Evolutionary conservation across 495 filamentous ascomycete genomes (phyloP).

Genomic region (Aspergillus saccharolyticus): DNA sequence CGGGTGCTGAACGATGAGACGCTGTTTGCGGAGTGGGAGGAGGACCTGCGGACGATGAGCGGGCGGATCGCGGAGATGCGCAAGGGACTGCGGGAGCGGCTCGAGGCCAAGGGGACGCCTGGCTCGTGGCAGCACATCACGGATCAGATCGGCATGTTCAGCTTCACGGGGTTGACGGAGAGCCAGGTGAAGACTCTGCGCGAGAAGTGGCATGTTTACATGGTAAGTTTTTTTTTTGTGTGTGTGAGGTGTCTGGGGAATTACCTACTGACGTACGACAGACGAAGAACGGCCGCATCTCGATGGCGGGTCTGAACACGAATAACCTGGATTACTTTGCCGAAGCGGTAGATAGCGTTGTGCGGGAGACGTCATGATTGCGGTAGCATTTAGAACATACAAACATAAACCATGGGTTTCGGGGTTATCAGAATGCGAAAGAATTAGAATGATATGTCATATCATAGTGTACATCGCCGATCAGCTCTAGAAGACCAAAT

Average conservation of each 20-base stretch:
- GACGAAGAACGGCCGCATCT: constrained; percentile 97
- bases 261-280: constrained; percentile 16
- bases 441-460: background rate
- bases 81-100: constrained; percentile 61
- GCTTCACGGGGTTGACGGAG: constrained; percentile 87
- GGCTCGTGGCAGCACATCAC: constrained; percentile 96
- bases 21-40: constrained; percentile 92
- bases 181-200: constrained; percentile 76
- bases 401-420: background rate
- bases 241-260: background rate
- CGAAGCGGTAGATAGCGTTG: constrained; percentile 78
- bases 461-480: background rate
- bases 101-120: constrained; percentile 75
- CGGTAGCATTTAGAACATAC: background rate
- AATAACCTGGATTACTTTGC: constrained; percentile 90
- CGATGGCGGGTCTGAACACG: constrained; percentile 92
- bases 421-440: constrained; percentile 1
- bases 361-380: constrained; percentile 53
- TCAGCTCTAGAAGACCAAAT: constrained; percentile 67
- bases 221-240: constrained; percentile 42
- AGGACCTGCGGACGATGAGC: constrained; percentile 86
- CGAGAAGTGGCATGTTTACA: constrained; percentile 84
- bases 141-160: constrained; percentile 99
- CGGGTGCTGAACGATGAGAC: constrained; percentile 73
- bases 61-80: constrained; percentile 92